A percentile compares a stretch with the other conserved stretches of the same genome.
These are phyloP conservation scores for Pyrus communis DNA, from an alignment of 306 rosid species.

Conservation along the genomic window DNA sequence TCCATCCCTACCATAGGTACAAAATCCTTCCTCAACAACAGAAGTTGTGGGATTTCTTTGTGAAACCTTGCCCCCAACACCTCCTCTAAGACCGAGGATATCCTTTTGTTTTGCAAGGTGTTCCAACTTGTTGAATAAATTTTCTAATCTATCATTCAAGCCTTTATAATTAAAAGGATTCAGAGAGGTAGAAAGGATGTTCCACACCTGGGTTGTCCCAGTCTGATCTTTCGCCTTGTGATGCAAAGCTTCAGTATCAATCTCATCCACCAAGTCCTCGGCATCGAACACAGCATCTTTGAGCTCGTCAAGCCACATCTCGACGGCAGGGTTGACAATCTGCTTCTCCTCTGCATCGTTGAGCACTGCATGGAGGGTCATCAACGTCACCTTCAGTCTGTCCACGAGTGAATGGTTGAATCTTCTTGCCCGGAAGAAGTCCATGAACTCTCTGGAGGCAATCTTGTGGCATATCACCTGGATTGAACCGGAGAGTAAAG, in stretches of 20 bases:
- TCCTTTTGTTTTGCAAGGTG: neutral
- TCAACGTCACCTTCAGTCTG: neutral
- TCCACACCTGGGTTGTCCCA: neutral
- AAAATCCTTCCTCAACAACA: neutral
- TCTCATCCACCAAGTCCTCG: neutral
- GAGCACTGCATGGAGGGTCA: neutral
- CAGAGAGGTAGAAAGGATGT: neutral
- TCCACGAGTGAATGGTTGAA: neutral
- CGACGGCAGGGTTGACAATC: neutral
- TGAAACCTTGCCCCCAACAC: neutral
- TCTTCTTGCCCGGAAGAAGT: neutral
- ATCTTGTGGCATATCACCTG: neutral
- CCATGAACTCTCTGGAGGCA: neutral
- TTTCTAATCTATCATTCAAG: neutral
- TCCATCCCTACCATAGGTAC: neutral
- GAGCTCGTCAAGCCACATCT: neutral
- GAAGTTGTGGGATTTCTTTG: neutral
- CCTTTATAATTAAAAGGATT: neutral
- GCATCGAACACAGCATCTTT: neutral
- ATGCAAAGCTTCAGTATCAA: neutral
- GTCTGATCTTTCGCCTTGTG: neutral
- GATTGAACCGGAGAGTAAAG: neutral
- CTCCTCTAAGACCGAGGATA: neutral
- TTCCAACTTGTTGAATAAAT: neutral
- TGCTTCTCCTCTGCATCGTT: neutral